These are phyloP conservation scores for Trifolium subterraneum DNA, from an alignment of 306 rosid species.

Conservation along the genomic window DNA sequence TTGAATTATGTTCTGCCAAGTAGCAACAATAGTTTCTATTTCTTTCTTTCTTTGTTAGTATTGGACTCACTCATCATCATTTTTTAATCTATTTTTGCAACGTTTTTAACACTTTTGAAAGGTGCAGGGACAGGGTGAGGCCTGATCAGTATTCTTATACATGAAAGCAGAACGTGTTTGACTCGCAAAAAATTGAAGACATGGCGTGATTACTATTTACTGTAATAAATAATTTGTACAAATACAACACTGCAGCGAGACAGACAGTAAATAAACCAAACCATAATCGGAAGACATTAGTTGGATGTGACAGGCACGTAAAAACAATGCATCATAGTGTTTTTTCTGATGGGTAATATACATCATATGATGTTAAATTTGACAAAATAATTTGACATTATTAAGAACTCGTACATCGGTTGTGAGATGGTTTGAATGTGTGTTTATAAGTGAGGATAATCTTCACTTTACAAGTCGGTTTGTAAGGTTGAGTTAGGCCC, in stretches of 20 bases:
- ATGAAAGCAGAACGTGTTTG: background rate
- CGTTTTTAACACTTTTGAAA: no score
- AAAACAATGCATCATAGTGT: background rate
- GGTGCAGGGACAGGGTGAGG: background rate
- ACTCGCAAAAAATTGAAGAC: background rate
- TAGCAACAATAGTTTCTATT: no score
- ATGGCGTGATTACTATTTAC: conserved; percentile 1
- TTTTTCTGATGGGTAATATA: background rate
- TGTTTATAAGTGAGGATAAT: no score
- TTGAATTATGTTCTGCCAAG: no score
- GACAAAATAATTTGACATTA: background rate
- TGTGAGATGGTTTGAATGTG: no score
- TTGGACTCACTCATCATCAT: no score
- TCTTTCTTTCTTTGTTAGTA: no score
- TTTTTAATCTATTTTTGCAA: no score
- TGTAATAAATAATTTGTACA: background rate
- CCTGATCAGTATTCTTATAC: background rate
- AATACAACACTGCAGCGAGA: background rate
- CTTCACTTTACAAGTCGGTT: no score
- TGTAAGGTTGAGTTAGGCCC: no score
- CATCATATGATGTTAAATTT: background rate
- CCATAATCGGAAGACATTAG: background rate
- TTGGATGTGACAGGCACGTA: background rate
- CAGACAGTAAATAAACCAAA: conserved; percentile 6
- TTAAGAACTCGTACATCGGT: no score